phyloP scores from a whole-genome alignment of 495 filamentous ascomycete species.

The Peziza echinospora region DNA sequence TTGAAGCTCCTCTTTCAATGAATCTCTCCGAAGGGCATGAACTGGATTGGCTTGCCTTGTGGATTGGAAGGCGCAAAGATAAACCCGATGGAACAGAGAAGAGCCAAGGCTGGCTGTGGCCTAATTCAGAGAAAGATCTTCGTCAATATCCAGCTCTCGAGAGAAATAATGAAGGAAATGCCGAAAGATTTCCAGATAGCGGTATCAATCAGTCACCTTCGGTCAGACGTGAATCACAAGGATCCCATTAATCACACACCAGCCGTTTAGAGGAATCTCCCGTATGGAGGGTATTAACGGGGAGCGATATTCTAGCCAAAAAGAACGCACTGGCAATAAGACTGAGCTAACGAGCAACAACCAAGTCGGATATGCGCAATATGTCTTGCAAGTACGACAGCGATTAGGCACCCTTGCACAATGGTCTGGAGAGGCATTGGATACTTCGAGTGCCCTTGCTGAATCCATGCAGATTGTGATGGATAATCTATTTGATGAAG shows the following conservation, averaged over 20 bases:
- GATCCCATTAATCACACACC: neutral
- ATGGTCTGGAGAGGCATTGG: conserved; percentile 2
- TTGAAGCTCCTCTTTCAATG: neutral
- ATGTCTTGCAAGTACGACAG: neutral
- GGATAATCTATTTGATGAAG: conserved; percentile 2
- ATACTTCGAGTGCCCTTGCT: conserved; percentile 1
- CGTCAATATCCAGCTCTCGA: too few species aligned
- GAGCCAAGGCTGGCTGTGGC: too few species aligned
- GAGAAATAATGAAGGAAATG: too few species aligned
- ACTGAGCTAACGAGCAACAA: too few species aligned
- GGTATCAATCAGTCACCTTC: too few species aligned
- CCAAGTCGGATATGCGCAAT: neutral
- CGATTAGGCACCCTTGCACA: conserved; percentile 2
- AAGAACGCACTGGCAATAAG: neutral
- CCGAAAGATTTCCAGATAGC: too few species aligned
- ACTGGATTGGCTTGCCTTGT: conserved; percentile 13
- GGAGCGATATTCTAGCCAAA: neutral
- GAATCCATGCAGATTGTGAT: conserved; percentile 5
- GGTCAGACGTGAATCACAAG: neutral
- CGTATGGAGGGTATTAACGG: neutral
- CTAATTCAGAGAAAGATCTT: too few species aligned
- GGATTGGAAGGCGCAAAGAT: neutral
- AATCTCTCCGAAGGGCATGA: conserved; percentile 8
- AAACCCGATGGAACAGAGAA: neutral
- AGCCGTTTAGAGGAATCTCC: neutral